These are phyloP conservation scores for Phytophthora tubulina DNA, from an alignment of 352 stramenopile genomes.

Conservation along the genomic window DNA sequence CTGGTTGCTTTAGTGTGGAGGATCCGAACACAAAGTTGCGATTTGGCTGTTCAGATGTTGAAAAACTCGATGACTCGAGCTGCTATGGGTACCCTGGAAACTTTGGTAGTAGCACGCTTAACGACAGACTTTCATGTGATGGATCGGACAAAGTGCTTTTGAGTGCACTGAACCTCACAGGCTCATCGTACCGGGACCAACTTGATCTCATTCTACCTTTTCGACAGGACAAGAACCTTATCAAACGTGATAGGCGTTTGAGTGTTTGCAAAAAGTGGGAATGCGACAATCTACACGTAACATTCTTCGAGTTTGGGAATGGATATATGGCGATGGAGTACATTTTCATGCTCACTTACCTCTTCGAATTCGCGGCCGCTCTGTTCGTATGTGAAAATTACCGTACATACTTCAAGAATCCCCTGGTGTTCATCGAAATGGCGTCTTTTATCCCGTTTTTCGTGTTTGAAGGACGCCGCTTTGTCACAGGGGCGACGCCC, in stretches of 20 bases:
- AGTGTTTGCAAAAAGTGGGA: slow-evolving; percentile 82
- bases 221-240: slow-evolving; percentile 53
- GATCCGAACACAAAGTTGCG: slow-evolving; percentile 45
- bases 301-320: slow-evolving; percentile 73
- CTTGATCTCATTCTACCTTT: slow-evolving; percentile 63
- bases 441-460: slow-evolving; percentile 79
- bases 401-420: slow-evolving; percentile 70
- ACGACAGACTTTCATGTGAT: slow-evolving; percentile 59
- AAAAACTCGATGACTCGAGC: slow-evolving; percentile 48
- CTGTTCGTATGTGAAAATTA: slow-evolving; percentile 54
- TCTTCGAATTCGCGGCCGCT: slow-evolving; percentile 61
- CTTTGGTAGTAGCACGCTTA: slow-evolving; percentile 48
- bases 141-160: slow-evolving; percentile 32
- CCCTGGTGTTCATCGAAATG: slow-evolving; percentile 70
- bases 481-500: slow-evolving; percentile 43
- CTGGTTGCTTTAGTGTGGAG: slow-evolving; percentile 68
- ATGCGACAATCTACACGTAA: slow-evolving; percentile 79
- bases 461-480: slow-evolving; percentile 58
- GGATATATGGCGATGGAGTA: slow-evolving; percentile 70
- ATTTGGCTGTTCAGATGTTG: slow-evolving; percentile 54
- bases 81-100: slow-evolving; percentile 72
- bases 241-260: slow-evolving; percentile 41
- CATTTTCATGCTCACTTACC: slow-evolving; percentile 71
- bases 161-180: slow-evolving; percentile 12
- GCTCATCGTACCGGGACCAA: slow-evolving; percentile 32